A percentile compares a stretch with the other conserved stretches of the same genome.
Evolutionary conservation across 805 yeast genomes (phyloP).

Genomic region (Teunomyces lycoperdinae): DNA sequence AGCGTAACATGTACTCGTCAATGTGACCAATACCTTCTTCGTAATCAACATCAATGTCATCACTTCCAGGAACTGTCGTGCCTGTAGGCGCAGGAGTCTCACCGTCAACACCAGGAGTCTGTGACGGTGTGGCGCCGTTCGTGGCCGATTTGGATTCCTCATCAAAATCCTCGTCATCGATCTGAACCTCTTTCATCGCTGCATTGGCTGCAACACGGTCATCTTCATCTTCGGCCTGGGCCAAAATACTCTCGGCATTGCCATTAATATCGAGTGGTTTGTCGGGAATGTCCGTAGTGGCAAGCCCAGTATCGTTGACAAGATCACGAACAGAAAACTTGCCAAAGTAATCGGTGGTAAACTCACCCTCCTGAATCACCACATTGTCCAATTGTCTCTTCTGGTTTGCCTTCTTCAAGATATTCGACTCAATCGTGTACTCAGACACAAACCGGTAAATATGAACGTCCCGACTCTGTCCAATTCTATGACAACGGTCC

Average conservation of each 20-base stretch:
- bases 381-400: slow-evolving; percentile 91
- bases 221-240: slow-evolving; percentile 94
- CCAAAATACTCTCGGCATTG: slow-evolving; percentile 59
- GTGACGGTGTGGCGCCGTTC: slow-evolving; percentile 25
- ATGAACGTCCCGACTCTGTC: slow-evolving; percentile 97
- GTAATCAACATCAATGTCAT: slow-evolving; percentile 39
- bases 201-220: slow-evolving; percentile 85
- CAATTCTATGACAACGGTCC: slow-evolving; percentile 98
- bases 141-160: slow-evolving; percentile 37
- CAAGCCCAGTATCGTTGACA: slow-evolving; percentile 58
- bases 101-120: slow-evolving; percentile 25
- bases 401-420: slow-evolving; percentile 89
- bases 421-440: slow-evolving; percentile 93
- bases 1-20: slow-evolving; percentile 94
- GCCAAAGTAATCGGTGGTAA: slow-evolving; percentile 93
- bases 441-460: slow-evolving; percentile 95
- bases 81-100: slow-evolving; percentile 8
- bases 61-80: slow-evolving; percentile 9
- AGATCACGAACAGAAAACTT: slow-evolving; percentile 83
- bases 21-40: slow-evolving; percentile 75
- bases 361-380: slow-evolving; percentile 96
- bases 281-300: slow-evolving; percentile 34
- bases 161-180: slow-evolving; percentile 83
- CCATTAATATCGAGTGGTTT: slow-evolving; percentile 34
- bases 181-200: slow-evolving; percentile 80